These are phyloP conservation scores for Phytomonas francai DNA, from an alignment of 208 protist genomes.

Conservation along the genomic window DNA sequence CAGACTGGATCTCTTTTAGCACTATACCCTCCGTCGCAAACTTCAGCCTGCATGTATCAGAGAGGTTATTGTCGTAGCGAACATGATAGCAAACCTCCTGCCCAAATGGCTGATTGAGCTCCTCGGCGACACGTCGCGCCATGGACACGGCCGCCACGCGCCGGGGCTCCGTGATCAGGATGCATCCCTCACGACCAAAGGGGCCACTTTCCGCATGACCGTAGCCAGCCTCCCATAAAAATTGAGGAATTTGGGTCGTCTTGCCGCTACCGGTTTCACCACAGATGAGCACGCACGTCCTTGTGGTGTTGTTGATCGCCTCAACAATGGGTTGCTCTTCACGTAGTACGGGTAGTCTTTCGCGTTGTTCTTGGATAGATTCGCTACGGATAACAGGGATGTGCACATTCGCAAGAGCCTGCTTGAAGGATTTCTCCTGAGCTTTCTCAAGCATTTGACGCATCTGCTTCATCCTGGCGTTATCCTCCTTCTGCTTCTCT, in stretches of 20 bases:
- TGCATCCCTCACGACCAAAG: constrained; percentile 71
- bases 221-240: constrained; percentile 89
- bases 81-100: constrained; percentile 95
- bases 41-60: constrained; percentile 87
- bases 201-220: constrained; percentile 55
- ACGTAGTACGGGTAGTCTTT: constrained; percentile 72
- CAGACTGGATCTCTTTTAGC: constrained; percentile 95
- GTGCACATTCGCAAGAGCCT: constrained; percentile 48
- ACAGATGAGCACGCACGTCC: constrained; percentile 90
- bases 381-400: constrained; percentile 47
- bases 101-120: constrained; percentile 89
- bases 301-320: constrained; percentile 61
- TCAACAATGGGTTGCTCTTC: constrained; percentile 90
- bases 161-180: constrained; percentile 98
- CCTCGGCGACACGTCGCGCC: constrained; percentile 96
- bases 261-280: constrained; percentile 98
- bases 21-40: constrained; percentile 99
- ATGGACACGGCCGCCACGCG: constrained; percentile 99
- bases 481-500: constrained; percentile 21
- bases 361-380: constrained; percentile 50
- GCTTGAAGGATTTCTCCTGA: constrained; percentile 28
- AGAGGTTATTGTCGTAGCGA: constrained; percentile 96
- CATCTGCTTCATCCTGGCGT: constrained; percentile 15
- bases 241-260: constrained; percentile 94
- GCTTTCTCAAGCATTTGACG: constrained; percentile 23